Conservation (phyloP, 1,284 basidiomycete species). For the Moesziomyces parantarcticus region DNA sequence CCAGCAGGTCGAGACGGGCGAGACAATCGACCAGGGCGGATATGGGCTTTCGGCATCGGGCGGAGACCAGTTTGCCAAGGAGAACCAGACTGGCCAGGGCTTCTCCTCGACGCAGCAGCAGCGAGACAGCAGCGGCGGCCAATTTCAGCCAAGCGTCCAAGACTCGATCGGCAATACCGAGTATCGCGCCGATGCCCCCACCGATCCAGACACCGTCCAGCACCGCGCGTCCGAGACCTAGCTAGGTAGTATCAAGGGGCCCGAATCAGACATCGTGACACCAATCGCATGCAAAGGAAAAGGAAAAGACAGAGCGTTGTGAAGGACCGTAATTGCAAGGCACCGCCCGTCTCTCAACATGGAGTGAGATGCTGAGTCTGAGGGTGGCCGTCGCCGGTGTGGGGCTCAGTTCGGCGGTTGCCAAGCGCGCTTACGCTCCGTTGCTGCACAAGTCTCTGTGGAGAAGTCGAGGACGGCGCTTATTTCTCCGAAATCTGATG, state of each 20-base stretch:
- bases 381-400: too few species aligned
- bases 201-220: constrained; percentile 16
- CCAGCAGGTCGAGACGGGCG: constrained; percentile 20
- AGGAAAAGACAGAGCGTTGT: too few species aligned
- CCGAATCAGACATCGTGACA: not conserved
- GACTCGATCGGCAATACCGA: constrained; percentile 29
- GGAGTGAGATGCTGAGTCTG: too few species aligned
- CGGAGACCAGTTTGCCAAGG: constrained; percentile 36
- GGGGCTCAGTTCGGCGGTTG: too few species aligned
- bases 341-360: too few species aligned
- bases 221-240: constrained; percentile 20
- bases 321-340: too few species aligned
- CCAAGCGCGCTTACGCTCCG: too few species aligned
- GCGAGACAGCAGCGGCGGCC: constrained; percentile 11
- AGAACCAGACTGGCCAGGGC: constrained; percentile 44
- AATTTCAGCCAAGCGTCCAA: constrained; percentile 39
- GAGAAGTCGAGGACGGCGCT: too few species aligned
- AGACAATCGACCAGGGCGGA: constrained; percentile 43
- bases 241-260: too few species aligned
- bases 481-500: too few species aligned
- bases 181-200: constrained; percentile 21
- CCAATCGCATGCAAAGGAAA: too few species aligned
- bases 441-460: too few species aligned
- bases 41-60: constrained; percentile 41
- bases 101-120: constrained; percentile 25